A percentile compares a stretch with the other conserved stretches of the same genome.
Evolutionary conservation across 192 early-diverging fungal species (phyloP).

Genomic region (Coemansia sp.): DNA sequence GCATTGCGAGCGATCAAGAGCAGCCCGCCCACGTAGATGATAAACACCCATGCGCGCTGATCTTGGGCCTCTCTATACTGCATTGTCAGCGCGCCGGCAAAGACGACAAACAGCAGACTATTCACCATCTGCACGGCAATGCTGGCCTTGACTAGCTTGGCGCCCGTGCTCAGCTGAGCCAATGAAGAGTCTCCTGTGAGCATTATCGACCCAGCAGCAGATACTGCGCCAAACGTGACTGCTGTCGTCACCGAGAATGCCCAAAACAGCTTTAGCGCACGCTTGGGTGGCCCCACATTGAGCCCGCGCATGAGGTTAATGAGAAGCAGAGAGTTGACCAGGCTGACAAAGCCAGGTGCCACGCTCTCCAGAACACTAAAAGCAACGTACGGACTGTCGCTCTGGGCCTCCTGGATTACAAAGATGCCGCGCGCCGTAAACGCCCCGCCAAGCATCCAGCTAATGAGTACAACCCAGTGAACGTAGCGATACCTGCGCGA

Average conservation of each 20-base stretch:
- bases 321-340: conserved; percentile 17
- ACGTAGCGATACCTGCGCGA: conserved; percentile 1
- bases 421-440: conserved; percentile 15
- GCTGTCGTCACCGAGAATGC: background rate
- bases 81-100: background rate
- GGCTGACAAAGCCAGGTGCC: conserved; percentile 17
- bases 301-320: background rate
- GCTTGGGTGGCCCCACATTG: background rate
- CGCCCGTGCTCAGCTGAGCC: background rate
- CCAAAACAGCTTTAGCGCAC: background rate
- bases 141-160: conserved; percentile 16
- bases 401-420: background rate
- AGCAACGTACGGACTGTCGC: background rate
- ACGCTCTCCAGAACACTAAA: conserved; percentile 12
- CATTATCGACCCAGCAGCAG: conserved; percentile 3
- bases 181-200: background rate
- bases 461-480: conserved; percentile 5
- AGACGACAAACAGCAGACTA: conserved; percentile 1
- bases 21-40: conserved; percentile 7
- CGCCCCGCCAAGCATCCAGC: conserved; percentile 14
- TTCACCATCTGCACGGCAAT: conserved; percentile 4
- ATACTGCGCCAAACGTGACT: conserved; percentile 13
- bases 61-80: conserved; percentile 2
- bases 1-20: conserved; percentile 6
- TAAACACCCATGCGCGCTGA: background rate